Percentiles rank a stretch among this genome's conserved stretches.
Evolutionary conservation across 1,284 basidiomycete genomes (phyloP).

Genomic region (Leccinum subspadiceum): DNA sequence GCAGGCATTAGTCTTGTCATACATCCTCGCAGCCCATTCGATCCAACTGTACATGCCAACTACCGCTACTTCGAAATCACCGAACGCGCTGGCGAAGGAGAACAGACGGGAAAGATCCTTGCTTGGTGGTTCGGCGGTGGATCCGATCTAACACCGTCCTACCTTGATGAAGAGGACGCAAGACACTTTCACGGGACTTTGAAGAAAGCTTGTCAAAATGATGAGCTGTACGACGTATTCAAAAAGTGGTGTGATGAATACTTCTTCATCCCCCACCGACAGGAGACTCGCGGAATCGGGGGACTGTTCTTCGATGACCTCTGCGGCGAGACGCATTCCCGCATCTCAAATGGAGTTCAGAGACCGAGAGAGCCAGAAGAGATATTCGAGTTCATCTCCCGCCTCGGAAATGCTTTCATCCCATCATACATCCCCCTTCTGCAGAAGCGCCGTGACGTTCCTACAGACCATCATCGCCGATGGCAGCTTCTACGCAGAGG

Average conservation of each 20-base stretch:
- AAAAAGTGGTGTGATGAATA: slow-evolving; percentile 99
- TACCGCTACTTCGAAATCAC: slow-evolving; percentile 97
- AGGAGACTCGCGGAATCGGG: slow-evolving; percentile 87
- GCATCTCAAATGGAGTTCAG: slow-evolving; percentile 48
- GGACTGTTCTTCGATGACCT: slow-evolving; percentile 98
- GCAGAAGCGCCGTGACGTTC: slow-evolving; percentile 53
- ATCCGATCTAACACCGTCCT: slow-evolving; percentile 93
- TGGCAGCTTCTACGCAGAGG: slow-evolving; percentile 92
- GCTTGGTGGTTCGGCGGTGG: slow-evolving; percentile 99
- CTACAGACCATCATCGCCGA: slow-evolving; percentile 66
- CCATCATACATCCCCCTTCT: slow-evolving; percentile 89
- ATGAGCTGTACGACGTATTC: slow-evolving; percentile 78
- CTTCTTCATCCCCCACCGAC: slow-evolving; percentile 93
- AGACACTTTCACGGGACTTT: slow-evolving; percentile 83
- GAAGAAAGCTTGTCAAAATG: slow-evolving; percentile 74
- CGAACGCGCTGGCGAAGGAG: slow-evolving; percentile 41
- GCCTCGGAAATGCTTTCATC: slow-evolving; percentile 77
- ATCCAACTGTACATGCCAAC: slow-evolving; percentile 94
- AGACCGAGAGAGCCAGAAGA: slow-evolving; percentile 59
- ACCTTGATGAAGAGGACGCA: slow-evolving; percentile 88
- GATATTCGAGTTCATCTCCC: slow-evolving; percentile 75
- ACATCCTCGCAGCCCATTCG: slow-evolving; percentile 90
- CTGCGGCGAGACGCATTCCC: slow-evolving; percentile 55
- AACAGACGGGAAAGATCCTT: slow-evolving; percentile 46
- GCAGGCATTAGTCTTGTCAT: slow-evolving; percentile 91